These are phyloP conservation scores for Cystoisospora suis DNA, from an alignment of 169 alveolate genomes.

Conservation along the genomic window DNA sequence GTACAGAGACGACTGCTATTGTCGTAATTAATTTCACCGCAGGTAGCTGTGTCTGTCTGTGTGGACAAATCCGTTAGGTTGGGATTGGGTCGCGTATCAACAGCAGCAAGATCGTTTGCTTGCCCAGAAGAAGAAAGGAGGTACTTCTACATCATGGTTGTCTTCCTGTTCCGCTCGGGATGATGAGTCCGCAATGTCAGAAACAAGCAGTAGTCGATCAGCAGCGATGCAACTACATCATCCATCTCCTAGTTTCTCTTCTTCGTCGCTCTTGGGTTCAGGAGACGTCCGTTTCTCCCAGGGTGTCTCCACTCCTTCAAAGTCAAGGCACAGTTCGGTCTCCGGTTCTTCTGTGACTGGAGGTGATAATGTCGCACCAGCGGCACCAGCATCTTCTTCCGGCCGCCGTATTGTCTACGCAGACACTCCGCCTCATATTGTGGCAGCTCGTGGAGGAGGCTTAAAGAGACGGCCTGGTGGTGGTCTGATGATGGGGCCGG, in stretches of 20 bases:
- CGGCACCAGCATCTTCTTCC: not conserved
- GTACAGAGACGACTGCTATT: too few species aligned
- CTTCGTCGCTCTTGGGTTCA: not conserved
- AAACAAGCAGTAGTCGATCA: not conserved
- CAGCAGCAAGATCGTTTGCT: conserved; percentile 51
- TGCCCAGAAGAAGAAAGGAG: conserved; percentile 54
- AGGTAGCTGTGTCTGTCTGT: too few species aligned
- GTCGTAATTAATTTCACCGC: too few species aligned
- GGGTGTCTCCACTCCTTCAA: too few species aligned
- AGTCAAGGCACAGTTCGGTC: too few species aligned
- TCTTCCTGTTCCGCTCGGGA: not conserved
- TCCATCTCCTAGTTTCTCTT: not conserved
- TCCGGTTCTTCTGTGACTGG: too few species aligned
- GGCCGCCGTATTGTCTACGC: conserved; percentile 2
- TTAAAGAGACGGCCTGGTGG: too few species aligned
- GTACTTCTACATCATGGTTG: too few species aligned
- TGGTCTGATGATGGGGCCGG: too few species aligned
- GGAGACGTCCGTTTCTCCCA: too few species aligned
- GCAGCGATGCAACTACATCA: not conserved
- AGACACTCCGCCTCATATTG: not conserved
- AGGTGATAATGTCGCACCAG: not conserved
- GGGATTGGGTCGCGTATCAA: conserved; percentile 65
- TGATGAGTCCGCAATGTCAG: not conserved
- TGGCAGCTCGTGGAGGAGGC: conserved; percentile 14
- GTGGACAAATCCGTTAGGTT: too few species aligned